A percentile compares a stretch with the other conserved stretches of the same genome.
Conservation (phyloP, 2,329 filamentous ascomycete genomes). For the Teratosphaeria zuluensis region DNA sequence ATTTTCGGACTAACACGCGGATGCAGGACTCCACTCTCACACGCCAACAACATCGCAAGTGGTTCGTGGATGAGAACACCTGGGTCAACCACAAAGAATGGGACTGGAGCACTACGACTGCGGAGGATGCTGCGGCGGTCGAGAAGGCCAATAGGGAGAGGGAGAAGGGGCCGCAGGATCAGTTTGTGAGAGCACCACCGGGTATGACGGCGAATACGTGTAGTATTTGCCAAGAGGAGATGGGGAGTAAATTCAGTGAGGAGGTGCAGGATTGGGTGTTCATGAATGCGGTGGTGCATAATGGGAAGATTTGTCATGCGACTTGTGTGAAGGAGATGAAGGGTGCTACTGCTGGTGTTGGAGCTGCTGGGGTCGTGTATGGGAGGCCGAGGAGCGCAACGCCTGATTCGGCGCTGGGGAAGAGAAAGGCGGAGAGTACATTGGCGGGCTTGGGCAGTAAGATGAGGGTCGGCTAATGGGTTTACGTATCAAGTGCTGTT, state of each 20-base stretch:
- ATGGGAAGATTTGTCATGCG: constrained; percentile 74
- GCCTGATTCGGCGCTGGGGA: constrained; percentile 24
- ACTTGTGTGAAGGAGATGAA: constrained; percentile 74
- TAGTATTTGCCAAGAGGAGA: constrained; percentile 91
- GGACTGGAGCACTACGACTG: constrained; percentile 49
- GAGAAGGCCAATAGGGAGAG: not conserved
- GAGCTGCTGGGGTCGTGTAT: constrained; percentile 1
- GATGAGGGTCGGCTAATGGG: constrained; percentile 5
- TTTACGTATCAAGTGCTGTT: not conserved
- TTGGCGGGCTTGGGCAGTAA: constrained; percentile 11
- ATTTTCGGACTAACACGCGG: constrained; percentile 86
- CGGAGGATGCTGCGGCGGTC: constrained; percentile 29
- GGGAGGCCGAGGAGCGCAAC: constrained; percentile 24
- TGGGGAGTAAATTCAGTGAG: constrained; percentile 84
- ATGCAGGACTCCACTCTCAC: constrained; percentile 71
- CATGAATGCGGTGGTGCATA: constrained; percentile 75
- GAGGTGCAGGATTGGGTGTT: constrained; percentile 95
- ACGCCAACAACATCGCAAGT: constrained; percentile 80
- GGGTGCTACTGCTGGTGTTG: no score
- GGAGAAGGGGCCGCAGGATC: constrained; percentile 48
- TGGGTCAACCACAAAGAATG: constrained; percentile 82
- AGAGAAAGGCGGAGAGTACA: constrained; percentile 25
- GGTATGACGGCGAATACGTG: constrained; percentile 67
- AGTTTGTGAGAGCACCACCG: constrained; percentile 77
- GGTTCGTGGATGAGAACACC: constrained; percentile 87